phyloP scores from a whole-genome alignment of 2,329 filamentous ascomycete genomes.

The Domatiomyces catenatus region DNA sequence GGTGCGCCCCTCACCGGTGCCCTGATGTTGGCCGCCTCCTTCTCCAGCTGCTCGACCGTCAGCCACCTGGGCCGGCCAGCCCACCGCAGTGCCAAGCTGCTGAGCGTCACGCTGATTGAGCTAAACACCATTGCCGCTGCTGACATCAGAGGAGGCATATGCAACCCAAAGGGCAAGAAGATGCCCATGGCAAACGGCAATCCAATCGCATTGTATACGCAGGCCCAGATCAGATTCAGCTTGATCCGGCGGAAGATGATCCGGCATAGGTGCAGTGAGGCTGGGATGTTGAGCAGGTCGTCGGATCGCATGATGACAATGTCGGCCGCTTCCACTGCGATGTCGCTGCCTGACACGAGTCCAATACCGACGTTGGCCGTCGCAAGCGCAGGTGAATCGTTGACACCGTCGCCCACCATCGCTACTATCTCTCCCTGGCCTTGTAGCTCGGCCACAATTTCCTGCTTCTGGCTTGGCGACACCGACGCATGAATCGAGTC shows the following conservation, averaged over 20 bases:
- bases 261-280: constrained; percentile 63
- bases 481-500: constrained; percentile 73
- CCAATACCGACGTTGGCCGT: constrained; percentile 89
- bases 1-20: constrained; percentile 9
- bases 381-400: constrained; percentile 87
- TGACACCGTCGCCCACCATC: constrained; percentile 98
- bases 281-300: constrained; percentile 84
- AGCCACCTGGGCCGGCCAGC: constrained; percentile 82
- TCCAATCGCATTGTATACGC: constrained; percentile 79
- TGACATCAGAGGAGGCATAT: constrained; percentile 76
- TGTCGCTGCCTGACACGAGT: constrained; percentile 81
- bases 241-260: constrained; percentile 87
- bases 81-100: constrained; percentile 67
- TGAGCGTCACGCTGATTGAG: constrained; percentile 77
- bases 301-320: constrained; percentile 89
- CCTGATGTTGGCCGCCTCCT: constrained; percentile 29
- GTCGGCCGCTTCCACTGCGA: constrained; percentile 93
- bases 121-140: constrained; percentile 87
- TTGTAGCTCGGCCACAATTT: constrained; percentile 66
- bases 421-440: constrained; percentile 60
- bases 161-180: constrained; percentile 75
- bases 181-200: constrained; percentile 94
- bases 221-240: constrained; percentile 83
- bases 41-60: constrained; percentile 52
- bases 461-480: constrained; percentile 79